These are phyloP conservation scores for Cladophialophora bantiana DNA, from an alignment of 2,329 filamentous ascomycete genomes.

Conservation along the genomic window DNA sequence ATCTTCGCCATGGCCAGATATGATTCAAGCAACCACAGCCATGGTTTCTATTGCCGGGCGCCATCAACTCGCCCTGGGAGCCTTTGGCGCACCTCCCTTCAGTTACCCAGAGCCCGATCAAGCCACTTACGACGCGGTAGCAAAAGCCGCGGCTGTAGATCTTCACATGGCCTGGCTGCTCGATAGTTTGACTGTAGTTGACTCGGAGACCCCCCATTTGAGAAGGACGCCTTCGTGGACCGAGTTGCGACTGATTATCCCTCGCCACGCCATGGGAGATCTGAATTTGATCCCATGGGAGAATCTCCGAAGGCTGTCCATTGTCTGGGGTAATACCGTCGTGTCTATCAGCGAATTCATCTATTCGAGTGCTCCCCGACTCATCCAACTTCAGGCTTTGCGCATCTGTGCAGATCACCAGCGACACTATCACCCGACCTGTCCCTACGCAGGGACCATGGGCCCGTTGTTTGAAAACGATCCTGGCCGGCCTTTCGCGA, in stretches of 20 bases:
- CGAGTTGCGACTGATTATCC: conserved; percentile 21
- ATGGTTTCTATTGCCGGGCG: conserved; percentile 20
- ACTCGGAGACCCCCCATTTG: conserved; percentile 1
- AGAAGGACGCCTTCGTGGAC: conserved; percentile 14
- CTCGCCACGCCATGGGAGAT: conserved; percentile 11
- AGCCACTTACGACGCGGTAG: conserved; percentile 25
- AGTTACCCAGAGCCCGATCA: not conserved
- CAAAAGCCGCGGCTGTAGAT: conserved; percentile 26
- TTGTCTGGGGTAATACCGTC: conserved; percentile 24
- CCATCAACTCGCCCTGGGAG: conserved; percentile 31
- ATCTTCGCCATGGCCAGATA: conserved; percentile 19
- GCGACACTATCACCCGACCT: conserved; percentile 25
- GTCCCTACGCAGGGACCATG: conserved; percentile 20
- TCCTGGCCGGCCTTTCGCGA: conserved; percentile 20
- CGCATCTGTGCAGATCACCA: conserved; percentile 27
- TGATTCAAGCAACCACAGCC: conserved; percentile 18
- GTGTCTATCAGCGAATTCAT: conserved; percentile 27
- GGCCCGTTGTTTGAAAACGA: conserved; percentile 16
- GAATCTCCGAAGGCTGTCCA: conserved; percentile 24
- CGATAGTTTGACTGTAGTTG: not conserved
- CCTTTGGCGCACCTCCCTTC: conserved; percentile 12
- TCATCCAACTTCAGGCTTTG: conserved; percentile 30
- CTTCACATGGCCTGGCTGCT: conserved; percentile 31
- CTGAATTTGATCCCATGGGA: conserved; percentile 28
- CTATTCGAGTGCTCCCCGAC: conserved; percentile 20